Evolutionary conservation across 2,329 filamentous ascomycete genomes (phyloP).

Genomic region (Clonostachys solani): DNA sequence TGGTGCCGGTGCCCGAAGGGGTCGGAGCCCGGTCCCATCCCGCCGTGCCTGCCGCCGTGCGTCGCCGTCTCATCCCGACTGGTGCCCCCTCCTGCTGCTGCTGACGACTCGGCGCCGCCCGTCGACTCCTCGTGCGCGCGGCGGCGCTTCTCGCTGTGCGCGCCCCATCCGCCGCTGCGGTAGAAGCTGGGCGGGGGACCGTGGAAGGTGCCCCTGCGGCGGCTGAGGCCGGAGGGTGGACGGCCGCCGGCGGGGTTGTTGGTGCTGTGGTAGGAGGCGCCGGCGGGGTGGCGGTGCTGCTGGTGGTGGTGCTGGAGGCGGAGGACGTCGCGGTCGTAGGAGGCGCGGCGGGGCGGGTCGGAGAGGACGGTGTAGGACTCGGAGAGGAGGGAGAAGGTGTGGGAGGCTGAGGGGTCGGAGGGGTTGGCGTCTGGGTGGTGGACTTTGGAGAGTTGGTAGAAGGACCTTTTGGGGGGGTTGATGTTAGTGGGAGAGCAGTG

Average conservation of each 20-base stretch:
- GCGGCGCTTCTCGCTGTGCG: slow-evolving; percentile 53
- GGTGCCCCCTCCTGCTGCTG: neutral
- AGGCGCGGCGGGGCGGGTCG: slow-evolving; percentile 66
- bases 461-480: slow-evolving; percentile 48
- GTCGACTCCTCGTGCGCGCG: slow-evolving; percentile 43
- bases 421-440: slow-evolving; percentile 93
- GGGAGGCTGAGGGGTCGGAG: slow-evolving; percentile 64
- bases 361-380: slow-evolving; percentile 80
- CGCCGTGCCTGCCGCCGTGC: slow-evolving; percentile 18
- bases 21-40: slow-evolving; percentile 57
- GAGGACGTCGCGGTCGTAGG: slow-evolving; percentile 73
- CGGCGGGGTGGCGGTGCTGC: slow-evolving; percentile 11
- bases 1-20: slow-evolving; percentile 34
- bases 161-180: slow-evolving; percentile 73
- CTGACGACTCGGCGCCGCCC: slow-evolving; percentile 17
- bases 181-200: slow-evolving; percentile 92
- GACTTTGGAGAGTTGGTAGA: slow-evolving; percentile 86
- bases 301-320: slow-evolving; percentile 28
- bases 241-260: slow-evolving; percentile 66
- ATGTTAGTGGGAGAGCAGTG: neutral
- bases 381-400: slow-evolving; percentile 77
- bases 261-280: slow-evolving; percentile 47
- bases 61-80: neutral
- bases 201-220: slow-evolving; percentile 69
- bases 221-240: slow-evolving; percentile 75